A percentile compares a stretch with the other conserved stretches of the same genome.
Conservation (phyloP, 495 filamentous ascomycete species). For the Podospora sp. region DNA sequence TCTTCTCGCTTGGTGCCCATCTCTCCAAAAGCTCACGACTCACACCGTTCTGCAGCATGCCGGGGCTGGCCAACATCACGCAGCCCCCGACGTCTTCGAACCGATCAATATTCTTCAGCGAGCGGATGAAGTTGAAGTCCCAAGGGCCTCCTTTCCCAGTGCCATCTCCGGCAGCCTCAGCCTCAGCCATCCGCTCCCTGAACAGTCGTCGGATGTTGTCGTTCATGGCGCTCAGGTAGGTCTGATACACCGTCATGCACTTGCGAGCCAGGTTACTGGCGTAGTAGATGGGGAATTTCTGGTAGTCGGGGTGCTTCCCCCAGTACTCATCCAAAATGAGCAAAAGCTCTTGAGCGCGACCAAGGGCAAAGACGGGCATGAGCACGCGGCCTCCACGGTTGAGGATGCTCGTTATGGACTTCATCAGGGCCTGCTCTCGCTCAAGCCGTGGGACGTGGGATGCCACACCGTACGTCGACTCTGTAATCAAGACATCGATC, state of each 20-base stretch:
- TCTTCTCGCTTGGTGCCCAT: constrained; percentile 93
- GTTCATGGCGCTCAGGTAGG: constrained; percentile 96
- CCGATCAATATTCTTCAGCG: constrained; percentile 85
- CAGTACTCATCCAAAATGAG: constrained; percentile 98
- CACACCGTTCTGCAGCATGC: constrained; percentile 96
- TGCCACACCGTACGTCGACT: constrained; percentile 94
- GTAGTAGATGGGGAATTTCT: constrained; percentile 94
- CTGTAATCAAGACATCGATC: constrained; percentile 94
- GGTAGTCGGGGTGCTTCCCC: constrained; percentile 80
- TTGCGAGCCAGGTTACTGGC: constrained; percentile 90
- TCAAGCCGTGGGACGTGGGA: constrained; percentile 86
- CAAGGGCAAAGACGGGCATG: constrained; percentile 94
- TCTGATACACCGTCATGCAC: constrained; percentile 99
- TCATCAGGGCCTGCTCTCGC: constrained; percentile 90
- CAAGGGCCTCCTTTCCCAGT: constrained; percentile 83
- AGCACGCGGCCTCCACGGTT: constrained; percentile 89
- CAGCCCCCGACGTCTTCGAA: constrained; percentile 96
- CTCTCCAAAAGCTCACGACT: constrained; percentile 88
- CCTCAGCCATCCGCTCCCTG: constrained; percentile 82
- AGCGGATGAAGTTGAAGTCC: constrained; percentile 92
- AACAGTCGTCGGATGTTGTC: constrained; percentile 95
- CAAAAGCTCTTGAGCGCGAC: constrained; percentile 88
- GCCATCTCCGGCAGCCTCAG: constrained; percentile 69
- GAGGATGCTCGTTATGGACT: constrained; percentile 84
- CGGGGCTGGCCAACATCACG: constrained; percentile 94